Base-by-base conservation (phyloP, 2,329 filamentous ascomycete genomes). In the Fusarium sp. region DNA sequence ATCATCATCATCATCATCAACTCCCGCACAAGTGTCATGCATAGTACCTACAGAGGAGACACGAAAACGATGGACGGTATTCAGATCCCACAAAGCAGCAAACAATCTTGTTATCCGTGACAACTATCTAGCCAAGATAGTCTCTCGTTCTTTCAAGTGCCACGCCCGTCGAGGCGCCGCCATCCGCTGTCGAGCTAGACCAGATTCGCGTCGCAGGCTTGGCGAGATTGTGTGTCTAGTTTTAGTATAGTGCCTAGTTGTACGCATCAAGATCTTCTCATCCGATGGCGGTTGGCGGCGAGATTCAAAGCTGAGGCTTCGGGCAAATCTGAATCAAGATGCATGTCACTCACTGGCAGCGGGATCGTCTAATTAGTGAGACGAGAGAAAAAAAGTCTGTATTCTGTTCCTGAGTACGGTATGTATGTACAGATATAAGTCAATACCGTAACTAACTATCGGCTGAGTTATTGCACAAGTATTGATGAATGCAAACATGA, bases 341-440 rank as follows among this genome's bases (percentile, higher is more conserved):
- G 42, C 13, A 64, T 65, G 61, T 48, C 61, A 62, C 41, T 35
- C 41, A 25, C 23, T 25, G 61, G 41, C 42, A 58, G 48, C 57
- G 47, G 44, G 47, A 57, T 5, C 23, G 8, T 25, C 8, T 38
- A 29, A 41, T 25, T 25, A 6, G 23, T 21, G n/a, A 44, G 21
- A 17, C 35, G n/a, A n/a, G n/a, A n/a, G n/a, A n/a, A 54, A 29
- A 29, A 29, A 31, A 53, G 54, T 48, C 3, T 47, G 17, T 44
- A 53, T 25, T 14, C 4, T 21, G 41, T 58, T 37, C 42, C 48
- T 43, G 42, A 9, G 15, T 11, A 19, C 17, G n/a, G 31, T n/a
- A n/a, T n/a, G n/a, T n/a, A n/a, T n/a, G 13, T 13, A 33, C 31
- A 33, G 6, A 7, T 5, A 25, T 25, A 25, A 4, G 2, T 25